These are phyloP conservation scores for Posidonia australis DNA, from an alignment of 106 monocot genomes.

Conservation along the genomic window DNA sequence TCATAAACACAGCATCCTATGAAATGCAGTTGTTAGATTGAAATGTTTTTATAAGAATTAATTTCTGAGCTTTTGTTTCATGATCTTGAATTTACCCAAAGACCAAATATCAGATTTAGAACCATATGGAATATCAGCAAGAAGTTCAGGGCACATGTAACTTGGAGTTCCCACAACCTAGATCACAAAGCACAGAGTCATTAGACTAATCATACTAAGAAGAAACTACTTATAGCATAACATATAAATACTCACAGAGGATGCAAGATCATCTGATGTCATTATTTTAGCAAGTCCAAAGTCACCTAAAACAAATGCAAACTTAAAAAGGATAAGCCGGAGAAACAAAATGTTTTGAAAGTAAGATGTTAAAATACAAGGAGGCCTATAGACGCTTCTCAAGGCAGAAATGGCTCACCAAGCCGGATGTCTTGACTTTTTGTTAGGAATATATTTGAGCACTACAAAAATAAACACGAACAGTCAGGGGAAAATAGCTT, in stretches of 20 bases:
- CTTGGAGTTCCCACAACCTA: conserved; percentile 99
- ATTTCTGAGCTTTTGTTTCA: background rate
- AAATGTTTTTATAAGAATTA: background rate
- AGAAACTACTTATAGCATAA: background rate
- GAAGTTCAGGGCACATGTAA: conserved; percentile 99
- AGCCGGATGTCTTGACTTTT: conserved; percentile 80
- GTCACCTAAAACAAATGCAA: conserved; percentile 43
- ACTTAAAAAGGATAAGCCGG: background rate
- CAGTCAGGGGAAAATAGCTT: conserved; percentile 2
- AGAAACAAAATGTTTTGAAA: background rate
- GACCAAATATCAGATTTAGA: conserved; percentile 99
- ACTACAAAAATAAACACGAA: conserved; percentile 33
- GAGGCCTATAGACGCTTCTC: background rate
- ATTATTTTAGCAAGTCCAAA: conserved; percentile 98
- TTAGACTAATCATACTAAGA: background rate
- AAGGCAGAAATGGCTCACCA: conserved; percentile 39
- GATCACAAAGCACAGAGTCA: background rate
- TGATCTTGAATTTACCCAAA: conserved; percentile 47
- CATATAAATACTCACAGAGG: conserved; percentile 52
- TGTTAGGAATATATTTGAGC: conserved; percentile 92
- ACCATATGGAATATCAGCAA: conserved; percentile 99
- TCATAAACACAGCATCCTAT: conserved; percentile 98
- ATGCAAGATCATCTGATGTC: conserved; percentile 91
- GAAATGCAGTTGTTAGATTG: background rate
- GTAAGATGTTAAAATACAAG: background rate